Evolutionary conservation across 2,329 filamentous ascomycete species (phyloP).

Genomic region (Aspergillus glaucus): DNA sequence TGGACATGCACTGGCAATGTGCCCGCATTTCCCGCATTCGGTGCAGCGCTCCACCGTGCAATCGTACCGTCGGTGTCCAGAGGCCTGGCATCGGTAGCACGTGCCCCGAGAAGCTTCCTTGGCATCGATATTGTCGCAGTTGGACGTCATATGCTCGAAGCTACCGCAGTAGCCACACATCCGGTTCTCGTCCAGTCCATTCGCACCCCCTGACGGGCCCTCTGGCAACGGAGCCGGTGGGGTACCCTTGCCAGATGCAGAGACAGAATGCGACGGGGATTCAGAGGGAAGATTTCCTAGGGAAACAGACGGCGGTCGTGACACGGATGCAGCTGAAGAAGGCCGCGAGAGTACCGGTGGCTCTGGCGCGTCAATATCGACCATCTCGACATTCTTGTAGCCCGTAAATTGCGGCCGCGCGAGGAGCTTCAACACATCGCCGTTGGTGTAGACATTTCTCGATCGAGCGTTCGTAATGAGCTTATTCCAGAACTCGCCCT

Average conservation of each 20-base stretch:
- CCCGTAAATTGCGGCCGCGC: slow-evolving; percentile 46
- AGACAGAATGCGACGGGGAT: slow-evolving; percentile 14
- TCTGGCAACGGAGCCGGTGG: slow-evolving; percentile 20
- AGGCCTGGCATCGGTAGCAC: slow-evolving; percentile 38
- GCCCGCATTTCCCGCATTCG: slow-evolving; percentile 41
- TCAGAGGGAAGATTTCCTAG: slow-evolving; percentile 13
- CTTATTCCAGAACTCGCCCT: slow-evolving; percentile 85
- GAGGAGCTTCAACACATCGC: slow-evolving; percentile 52
- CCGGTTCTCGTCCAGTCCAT: slow-evolving; percentile 37
- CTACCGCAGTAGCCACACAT: slow-evolving; percentile 44
- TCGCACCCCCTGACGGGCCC: slow-evolving; percentile 38
- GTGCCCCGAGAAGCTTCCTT: slow-evolving; percentile 30
- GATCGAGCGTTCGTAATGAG: slow-evolving; percentile 74
- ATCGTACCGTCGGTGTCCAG: slow-evolving; percentile 31
- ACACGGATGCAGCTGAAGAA: slow-evolving; percentile 18
- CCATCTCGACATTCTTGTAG: slow-evolving; percentile 40
- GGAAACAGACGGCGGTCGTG: slow-evolving; percentile 27
- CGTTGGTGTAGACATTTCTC: slow-evolving; percentile 71
- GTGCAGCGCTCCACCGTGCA: slow-evolving; percentile 39
- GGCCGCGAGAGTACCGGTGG: slow-evolving; percentile 9
- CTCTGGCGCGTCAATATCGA: slow-evolving; percentile 22
- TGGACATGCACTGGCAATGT: slow-evolving; percentile 30
- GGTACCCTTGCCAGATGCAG: slow-evolving; percentile 20
- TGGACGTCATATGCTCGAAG: slow-evolving; percentile 37
- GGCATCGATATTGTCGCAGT: slow-evolving; percentile 42